These are phyloP conservation scores for Plenodomus biglobosus DNA, from an alignment of 2,329 filamentous ascomycete genomes.

Conservation along the genomic window DNA sequence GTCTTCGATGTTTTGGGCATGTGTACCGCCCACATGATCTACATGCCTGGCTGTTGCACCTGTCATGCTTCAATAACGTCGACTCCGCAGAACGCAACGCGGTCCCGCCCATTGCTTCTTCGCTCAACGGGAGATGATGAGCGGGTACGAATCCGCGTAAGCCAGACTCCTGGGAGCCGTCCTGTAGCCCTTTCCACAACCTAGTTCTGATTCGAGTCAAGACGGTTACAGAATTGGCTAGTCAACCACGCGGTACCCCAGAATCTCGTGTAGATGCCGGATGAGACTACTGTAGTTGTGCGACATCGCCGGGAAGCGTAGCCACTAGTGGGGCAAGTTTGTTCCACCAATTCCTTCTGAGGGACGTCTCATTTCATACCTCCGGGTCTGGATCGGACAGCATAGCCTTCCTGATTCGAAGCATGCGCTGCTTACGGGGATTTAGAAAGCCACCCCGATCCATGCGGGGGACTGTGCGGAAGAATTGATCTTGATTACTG, in stretches of 20 bases:
- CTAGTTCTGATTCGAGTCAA: background rate
- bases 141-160: conserved; percentile 9
- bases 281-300: conserved; percentile 13
- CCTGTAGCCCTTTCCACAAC: background rate
- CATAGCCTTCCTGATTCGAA: conserved; percentile 6
- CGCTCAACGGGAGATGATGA: conserved; percentile 3
- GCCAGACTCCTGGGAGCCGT: conserved; percentile 9
- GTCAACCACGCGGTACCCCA: conserved; percentile 24
- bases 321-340: conserved; percentile 13
- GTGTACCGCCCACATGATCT: background rate
- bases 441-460: conserved; percentile 20
- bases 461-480: conserved; percentile 13
- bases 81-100: background rate
- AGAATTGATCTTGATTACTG: conserved; percentile 13
- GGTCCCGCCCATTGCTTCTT: conserved; percentile 1
- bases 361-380: conserved; percentile 19
- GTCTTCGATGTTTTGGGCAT: conserved; percentile 1
- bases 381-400: conserved; percentile 21
- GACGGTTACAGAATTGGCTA: conserved; percentile 12
- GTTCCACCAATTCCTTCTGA: conserved; percentile 33
- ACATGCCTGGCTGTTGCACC: conserved; percentile 6
- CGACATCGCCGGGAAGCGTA: conserved; percentile 15
- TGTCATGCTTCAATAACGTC: background rate
- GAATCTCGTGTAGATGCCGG: conserved; percentile 16
- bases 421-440: conserved; percentile 12